These are phyloP conservation scores for Linum lewisii DNA, from an alignment of 345 rosid genomes.

Conservation along the genomic window DNA sequence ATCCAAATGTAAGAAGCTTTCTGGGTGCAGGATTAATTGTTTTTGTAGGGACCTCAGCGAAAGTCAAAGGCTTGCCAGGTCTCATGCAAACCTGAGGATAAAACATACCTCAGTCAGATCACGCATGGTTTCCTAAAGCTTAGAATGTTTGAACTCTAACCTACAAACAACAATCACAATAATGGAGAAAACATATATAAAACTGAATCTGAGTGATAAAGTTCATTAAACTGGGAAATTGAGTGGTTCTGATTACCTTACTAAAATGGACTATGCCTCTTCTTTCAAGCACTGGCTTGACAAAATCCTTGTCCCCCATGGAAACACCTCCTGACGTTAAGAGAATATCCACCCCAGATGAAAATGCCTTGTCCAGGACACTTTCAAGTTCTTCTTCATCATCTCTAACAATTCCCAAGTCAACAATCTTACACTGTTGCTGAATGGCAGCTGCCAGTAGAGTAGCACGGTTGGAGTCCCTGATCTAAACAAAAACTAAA, in stretches of 20 bases:
- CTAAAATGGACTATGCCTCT: conserved; percentile 61
- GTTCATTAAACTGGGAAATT: not conserved
- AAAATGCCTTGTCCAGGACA: conserved; percentile 47
- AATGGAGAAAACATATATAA: not conserved
- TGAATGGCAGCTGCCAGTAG: conserved; percentile 70
- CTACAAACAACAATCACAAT: not conserved
- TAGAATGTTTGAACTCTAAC: not conserved
- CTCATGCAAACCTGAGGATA: conserved; percentile 71
- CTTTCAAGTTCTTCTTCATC: conserved; percentile 58
- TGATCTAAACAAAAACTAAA: conserved; percentile 47
- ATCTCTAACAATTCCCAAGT: conserved; percentile 79
- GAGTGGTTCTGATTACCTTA: conserved; percentile 39
- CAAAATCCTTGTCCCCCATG: conserved; percentile 94
- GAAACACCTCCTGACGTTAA: conserved; percentile 97
- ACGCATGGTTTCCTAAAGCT: conserved; percentile 2
- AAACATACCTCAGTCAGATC: conserved; percentile 7
- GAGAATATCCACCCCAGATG: conserved; percentile 65
- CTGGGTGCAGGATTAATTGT: conserved; percentile 22
- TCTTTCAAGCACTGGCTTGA: conserved; percentile 71
- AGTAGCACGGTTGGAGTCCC: conserved; percentile 96
- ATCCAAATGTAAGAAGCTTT: conserved; percentile 80
- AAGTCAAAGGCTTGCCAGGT: conserved; percentile 91
- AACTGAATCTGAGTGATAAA: not conserved
- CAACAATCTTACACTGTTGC: conserved; percentile 70
- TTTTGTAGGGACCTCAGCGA: conserved; percentile 57